Evolutionary conservation across 139 green algal species (phyloP).

Genomic region (Coccomyxa sp.): DNA sequence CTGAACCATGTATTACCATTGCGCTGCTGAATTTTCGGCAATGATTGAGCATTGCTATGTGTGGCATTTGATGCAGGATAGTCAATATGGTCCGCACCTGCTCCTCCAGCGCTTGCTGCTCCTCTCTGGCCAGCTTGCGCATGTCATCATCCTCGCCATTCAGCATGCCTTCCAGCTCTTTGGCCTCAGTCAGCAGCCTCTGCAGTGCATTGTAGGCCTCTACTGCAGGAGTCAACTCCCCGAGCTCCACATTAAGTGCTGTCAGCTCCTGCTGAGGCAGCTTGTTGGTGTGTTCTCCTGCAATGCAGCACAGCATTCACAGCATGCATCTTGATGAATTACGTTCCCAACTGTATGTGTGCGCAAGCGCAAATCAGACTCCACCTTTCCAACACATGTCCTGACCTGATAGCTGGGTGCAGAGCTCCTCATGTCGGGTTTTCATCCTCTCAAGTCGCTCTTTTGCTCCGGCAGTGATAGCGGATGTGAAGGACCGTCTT

Average conservation of each 20-base stretch:
- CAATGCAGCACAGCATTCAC: too few species aligned
- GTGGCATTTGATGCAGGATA: background rate
- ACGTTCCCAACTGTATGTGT: too few species aligned
- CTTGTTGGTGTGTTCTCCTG: too few species aligned
- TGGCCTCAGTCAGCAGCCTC: background rate
- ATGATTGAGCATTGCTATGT: too few species aligned
- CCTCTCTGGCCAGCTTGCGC: conserved; percentile 28
- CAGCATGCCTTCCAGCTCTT: background rate
- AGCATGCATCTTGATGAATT: too few species aligned
- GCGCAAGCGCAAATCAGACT: too few species aligned
- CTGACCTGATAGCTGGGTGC: background rate
- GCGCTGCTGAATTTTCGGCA: too few species aligned
- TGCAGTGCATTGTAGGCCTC: background rate
- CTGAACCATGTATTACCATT: too few species aligned
- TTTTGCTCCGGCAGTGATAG: background rate
- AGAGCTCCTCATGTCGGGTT: background rate
- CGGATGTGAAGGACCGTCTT: background rate
- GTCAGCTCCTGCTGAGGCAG: background rate
- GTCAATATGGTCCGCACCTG: conserved; percentile 22
- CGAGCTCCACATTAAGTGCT: conserved; percentile 1
- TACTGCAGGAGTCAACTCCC: background rate
- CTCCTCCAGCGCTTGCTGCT: conserved; percentile 41
- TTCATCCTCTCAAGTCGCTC: background rate
- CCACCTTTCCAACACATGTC: background rate
- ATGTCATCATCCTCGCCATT: background rate